Conservation (phyloP, 75 land plant species). For the Pinus albicaulis region DNA sequence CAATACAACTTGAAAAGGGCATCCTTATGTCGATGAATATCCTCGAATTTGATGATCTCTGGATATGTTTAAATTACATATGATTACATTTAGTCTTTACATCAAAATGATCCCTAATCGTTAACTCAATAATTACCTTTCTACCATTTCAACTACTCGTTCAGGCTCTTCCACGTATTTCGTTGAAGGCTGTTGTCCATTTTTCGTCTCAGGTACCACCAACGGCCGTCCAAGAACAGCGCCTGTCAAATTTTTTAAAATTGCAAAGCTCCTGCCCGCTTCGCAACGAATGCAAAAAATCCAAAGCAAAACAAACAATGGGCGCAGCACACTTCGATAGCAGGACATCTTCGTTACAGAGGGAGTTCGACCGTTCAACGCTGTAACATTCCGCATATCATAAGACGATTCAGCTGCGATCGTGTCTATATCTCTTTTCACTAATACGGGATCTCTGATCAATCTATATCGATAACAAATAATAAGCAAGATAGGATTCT, state of each 20-base stretch:
- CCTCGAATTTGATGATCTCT: no score
- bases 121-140: neutral
- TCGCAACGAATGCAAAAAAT: neutral
- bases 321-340: neutral
- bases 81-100: no score
- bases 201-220: no score
- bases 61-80: no score
- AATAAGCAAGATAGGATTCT: neutral
- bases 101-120: no score
- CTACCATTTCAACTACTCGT: neutral
- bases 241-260: neutral
- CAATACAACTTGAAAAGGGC: no score
- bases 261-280: neutral
- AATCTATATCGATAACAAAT: neutral
- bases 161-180: slow-evolving; percentile 3
- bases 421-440: neutral
- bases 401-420: neutral
- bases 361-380: no score
- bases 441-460: neutral
- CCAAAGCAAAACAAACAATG: neutral
- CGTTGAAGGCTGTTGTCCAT: neutral
- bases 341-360: neutral
- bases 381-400: neutral
- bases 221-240: no score
- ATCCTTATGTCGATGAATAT: no score